Evolutionary conservation across 164 flowering plant genomes (phyloP).

Genomic region (Dillenia suffruticosa): DNA sequence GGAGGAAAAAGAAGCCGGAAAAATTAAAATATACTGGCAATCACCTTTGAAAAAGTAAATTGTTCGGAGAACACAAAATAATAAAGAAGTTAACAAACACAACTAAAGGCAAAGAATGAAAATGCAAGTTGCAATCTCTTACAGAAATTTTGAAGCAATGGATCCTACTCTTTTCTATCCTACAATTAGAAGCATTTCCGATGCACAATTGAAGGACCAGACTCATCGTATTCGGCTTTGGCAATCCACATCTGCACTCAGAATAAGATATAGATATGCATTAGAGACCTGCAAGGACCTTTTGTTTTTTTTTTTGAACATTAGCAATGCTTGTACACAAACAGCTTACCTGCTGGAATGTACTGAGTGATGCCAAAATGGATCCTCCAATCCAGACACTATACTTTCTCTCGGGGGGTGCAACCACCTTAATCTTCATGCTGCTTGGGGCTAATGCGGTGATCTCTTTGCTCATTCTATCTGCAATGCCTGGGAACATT

Average conservation of each 20-base stretch:
- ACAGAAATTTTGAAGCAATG: neutral
- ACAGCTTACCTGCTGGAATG: conserved; percentile 33
- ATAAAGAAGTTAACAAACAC: too few relatives aligned
- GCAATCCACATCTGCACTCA: conserved; percentile 39
- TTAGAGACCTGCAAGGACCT: neutral
- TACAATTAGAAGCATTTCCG: conserved; percentile 33
- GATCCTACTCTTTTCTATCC: neutral
- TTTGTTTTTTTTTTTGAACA: neutral
- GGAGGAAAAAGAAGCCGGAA: too few relatives aligned
- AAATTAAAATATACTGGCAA: too few relatives aligned
- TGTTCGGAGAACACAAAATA: too few relatives aligned
- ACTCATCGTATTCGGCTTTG: conserved; percentile 18
- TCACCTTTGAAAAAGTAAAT: too few relatives aligned
- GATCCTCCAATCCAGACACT: conserved; percentile 43
- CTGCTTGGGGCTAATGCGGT: conserved; percentile 35
- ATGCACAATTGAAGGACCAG: conserved; percentile 29
- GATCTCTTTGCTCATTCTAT: conserved; percentile 38
- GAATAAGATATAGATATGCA: neutral
- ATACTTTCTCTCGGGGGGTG: conserved; percentile 39
- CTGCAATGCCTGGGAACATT: conserved; percentile 35
- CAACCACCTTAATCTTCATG: conserved; percentile 31
- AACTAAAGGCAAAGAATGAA: too few relatives aligned
- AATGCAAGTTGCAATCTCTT: conserved; percentile 11
- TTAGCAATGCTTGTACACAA: neutral
- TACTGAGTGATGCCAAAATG: conserved; percentile 32